A percentile compares a stretch with the other conserved stretches of the same genome.
Evolutionary conservation across 1,284 basidiomycete genomes (phyloP).

Genomic region (Coniophora puteana): DNA sequence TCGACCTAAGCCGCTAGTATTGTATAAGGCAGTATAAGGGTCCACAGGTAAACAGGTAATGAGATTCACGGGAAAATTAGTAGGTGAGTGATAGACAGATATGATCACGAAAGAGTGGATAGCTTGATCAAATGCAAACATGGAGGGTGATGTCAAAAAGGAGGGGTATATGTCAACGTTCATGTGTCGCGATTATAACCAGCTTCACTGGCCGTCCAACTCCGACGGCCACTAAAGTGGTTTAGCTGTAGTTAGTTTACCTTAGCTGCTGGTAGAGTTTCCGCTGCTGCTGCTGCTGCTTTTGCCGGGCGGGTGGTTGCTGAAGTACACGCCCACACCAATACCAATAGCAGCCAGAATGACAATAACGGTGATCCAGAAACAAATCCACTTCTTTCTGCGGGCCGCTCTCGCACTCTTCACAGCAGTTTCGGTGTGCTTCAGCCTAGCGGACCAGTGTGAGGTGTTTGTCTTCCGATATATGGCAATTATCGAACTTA

Average conservation of each 20-base stretch:
- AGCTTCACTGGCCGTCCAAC: background rate
- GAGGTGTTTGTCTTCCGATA: background rate
- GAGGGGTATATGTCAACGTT: slow-evolving; percentile 4
- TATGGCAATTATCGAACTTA: slow-evolving; percentile 44
- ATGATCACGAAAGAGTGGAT: too few species aligned
- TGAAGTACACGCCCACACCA: slow-evolving; percentile 27
- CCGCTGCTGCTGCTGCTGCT: background rate
- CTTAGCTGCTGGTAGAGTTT: slow-evolving; percentile 1
- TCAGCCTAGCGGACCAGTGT: slow-evolving; percentile 37
- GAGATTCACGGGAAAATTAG: too few species aligned
- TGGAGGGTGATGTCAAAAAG: slow-evolving; percentile 1
- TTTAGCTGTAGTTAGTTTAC: too few species aligned
- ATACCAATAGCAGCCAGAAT: slow-evolving; percentile 26
- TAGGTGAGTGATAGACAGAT: too few species aligned
- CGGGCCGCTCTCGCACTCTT: slow-evolving; percentile 66
- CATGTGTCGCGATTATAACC: slow-evolving; percentile 1
- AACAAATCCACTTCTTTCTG: slow-evolving; percentile 80
- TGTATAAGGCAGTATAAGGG: too few species aligned
- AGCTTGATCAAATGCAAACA: slow-evolving; percentile 1
- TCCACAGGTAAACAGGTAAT: too few species aligned
- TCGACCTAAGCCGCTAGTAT: too few species aligned
- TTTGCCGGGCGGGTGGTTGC: slow-evolving; percentile 8
- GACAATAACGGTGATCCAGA: slow-evolving; percentile 32
- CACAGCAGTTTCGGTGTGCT: slow-evolving; percentile 72
- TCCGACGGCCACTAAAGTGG: too few species aligned